Evolutionary conservation across 768 basidiomycete genomes (phyloP).

Genomic region (Boletus eberwhitei): DNA sequence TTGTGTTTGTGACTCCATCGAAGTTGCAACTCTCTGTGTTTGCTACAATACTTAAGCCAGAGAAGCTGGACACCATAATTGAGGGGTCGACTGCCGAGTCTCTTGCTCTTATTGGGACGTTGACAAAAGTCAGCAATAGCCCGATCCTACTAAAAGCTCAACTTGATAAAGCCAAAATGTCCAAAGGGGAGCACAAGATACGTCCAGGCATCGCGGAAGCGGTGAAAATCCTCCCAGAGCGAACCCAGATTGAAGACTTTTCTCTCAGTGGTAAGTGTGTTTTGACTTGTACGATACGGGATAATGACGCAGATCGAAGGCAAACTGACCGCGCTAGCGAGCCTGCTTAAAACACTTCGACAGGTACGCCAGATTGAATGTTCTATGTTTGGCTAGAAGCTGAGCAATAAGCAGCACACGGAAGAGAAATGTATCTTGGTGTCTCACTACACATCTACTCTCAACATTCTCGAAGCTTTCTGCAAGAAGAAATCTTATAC

Average conservation of each 20-base stretch:
- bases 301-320: constrained; percentile 42
- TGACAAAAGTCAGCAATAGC: constrained; percentile 92
- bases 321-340: constrained; percentile 67
- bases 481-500: constrained; percentile 76
- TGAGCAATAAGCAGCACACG: constrained; percentile 47
- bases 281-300: not conserved
- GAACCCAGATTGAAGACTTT: constrained; percentile 64
- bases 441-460: constrained; percentile 94
- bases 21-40: constrained; percentile 80
- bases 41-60: constrained; percentile 66
- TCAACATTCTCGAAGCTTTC: constrained; percentile 86
- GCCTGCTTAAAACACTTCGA: constrained; percentile 57
- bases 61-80: constrained; percentile 64
- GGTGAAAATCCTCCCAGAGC: constrained; percentile 55
- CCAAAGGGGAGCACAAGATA: constrained; percentile 40
- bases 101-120: constrained; percentile 70
- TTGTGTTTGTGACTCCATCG: constrained; percentile 94
- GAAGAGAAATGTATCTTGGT: constrained; percentile 95
- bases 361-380: constrained; percentile 38
- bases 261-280: constrained; percentile 66
- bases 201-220: constrained; percentile 58
- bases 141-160: constrained; percentile 84
- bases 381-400: not conserved
- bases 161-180: constrained; percentile 54
- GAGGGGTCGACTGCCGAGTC: constrained; percentile 73